Evolutionary conservation across 805 yeast genomes (phyloP), one percentile per base, ranked within the genome.

Genomic region (Saturnispora zaruensis): DNA sequence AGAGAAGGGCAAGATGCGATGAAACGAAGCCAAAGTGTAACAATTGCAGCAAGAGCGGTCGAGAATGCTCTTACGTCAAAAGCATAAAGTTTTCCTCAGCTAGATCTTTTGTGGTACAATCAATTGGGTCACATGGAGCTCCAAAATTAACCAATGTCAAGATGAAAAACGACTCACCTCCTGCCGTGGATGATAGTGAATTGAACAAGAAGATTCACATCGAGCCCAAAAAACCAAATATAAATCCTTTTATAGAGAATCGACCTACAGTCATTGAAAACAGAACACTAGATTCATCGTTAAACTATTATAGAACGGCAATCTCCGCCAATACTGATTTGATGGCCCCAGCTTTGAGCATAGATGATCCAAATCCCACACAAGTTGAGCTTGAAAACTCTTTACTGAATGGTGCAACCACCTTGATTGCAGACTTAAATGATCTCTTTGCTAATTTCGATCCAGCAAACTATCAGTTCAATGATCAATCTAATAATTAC

Each of bases 1-100:
- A 72, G 41, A 59, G 77, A 36, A 72, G 70, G 51, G 59, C 70
- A 49, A 73, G 68, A 59, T 69, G 73, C 55, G 74, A 68, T 54
- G 73, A 70, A 49, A 54, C 53, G 4, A 68, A 67, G 45, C 73
- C 73, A 1, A 55, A 53, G 14, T 73, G 78, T 49, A 62, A 71
- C 66, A 71, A 71, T 44, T 73, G 78, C 48, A 50, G 63, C 1
- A 64, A 64, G 30, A 49, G 70, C 14, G 63, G 64, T 8, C 69
- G 69, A 55, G 58, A 60, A 3, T 73, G 78, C 53, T 54, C 59
- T 2, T 73, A 73, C 51, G 66, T 63, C 37, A 65, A 66, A 40
- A 44, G 51, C n/a, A 59, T 65, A 52, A 66, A 65, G 53, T 64
- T 66, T 54, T 63, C 65, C 34, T 57, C 59, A 28, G 52, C 67